phyloP scores from a whole-genome alignment of 345 rosid genomes.

The Camelina hispida region DNA sequence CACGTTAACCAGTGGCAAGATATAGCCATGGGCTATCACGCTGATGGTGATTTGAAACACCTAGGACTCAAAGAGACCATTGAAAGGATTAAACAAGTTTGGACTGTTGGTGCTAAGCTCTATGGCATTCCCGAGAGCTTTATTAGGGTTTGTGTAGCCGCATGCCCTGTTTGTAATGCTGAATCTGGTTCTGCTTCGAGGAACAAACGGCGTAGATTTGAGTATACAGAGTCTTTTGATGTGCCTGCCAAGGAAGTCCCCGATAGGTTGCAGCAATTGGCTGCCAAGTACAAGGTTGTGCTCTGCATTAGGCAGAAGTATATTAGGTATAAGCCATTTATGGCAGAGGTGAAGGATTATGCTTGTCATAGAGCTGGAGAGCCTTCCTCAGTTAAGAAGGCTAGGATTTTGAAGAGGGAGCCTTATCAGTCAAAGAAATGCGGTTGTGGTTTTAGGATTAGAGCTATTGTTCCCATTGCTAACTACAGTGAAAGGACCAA shows the following conservation, averaged over 20 bases:
- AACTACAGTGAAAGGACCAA: conserved; percentile 96
- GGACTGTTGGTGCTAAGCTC: conserved; percentile 97
- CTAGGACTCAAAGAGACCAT: conserved; percentile 89
- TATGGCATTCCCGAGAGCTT: conserved; percentile 98
- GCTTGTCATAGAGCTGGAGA: conserved; percentile 99
- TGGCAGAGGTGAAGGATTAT: conserved; percentile 99
- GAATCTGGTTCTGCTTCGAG: conserved; percentile 75
- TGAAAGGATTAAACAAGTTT: conserved; percentile 89
- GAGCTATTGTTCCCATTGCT: conserved; percentile 94
- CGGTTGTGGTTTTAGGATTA: conserved; percentile 94
- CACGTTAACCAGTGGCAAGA: conserved; percentile 95
- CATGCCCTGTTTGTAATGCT: conserved; percentile 80
- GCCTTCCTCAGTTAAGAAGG: conserved; percentile 74
- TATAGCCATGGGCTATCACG: conserved; percentile 89
- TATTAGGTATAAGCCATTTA: conserved; percentile 93
- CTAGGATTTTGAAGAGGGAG: conserved; percentile 93
- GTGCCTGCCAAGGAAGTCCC: conserved; percentile 98
- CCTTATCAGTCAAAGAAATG: conserved; percentile 97
- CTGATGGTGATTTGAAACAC: conserved; percentile 91
- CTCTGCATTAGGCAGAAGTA: conserved; percentile 98
- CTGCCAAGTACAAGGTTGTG: conserved; percentile 95
- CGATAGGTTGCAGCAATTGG: conserved; percentile 80
- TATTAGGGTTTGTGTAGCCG: conserved; percentile 95
- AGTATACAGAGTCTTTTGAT: conserved; percentile 94
- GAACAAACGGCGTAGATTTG: conserved; percentile 84